These are phyloP conservation scores for Przewalskia tangutica DNA, from an alignment of 257 asterid genomes.

Conservation along the genomic window DNA sequence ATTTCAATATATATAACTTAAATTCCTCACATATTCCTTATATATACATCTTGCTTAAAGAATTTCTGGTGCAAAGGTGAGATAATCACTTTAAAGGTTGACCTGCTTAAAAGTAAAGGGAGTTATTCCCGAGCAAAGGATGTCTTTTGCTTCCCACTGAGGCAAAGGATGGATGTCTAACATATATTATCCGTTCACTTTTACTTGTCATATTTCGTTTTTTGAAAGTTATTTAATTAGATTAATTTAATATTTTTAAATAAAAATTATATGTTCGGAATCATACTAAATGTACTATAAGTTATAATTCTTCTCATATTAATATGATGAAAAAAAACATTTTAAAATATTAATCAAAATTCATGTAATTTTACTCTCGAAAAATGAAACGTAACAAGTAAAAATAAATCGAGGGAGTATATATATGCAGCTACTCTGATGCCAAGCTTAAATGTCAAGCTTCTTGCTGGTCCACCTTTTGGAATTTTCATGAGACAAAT, in stretches of 20 bases:
- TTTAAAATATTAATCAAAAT: no score
- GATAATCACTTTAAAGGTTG: constrained; percentile 17
- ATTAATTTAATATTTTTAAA: no score
- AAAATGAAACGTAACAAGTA: no score
- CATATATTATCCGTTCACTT: neutral
- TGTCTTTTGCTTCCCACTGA: constrained; percentile 28
- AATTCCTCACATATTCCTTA: no score
- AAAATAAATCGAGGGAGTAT: no score
- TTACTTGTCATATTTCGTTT: no score
- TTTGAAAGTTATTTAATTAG: no score
- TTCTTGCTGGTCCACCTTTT: neutral
- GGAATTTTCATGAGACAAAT: neutral
- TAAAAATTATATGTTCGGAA: no score
- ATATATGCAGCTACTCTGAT: constrained; percentile 10
- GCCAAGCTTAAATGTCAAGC: constrained; percentile 32
- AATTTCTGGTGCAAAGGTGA: neutral
- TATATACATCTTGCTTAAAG: neutral
- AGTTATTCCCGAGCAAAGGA: constrained; percentile 23
- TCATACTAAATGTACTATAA: no score
- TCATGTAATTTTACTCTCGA: no score
- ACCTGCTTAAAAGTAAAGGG: constrained; percentile 13
- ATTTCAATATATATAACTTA: neutral
- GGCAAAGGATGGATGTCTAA: constrained; percentile 16
- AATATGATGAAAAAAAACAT: no score
- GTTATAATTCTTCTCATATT: no score